Conservation (phyloP, 345 rosid genomes). For the Citrus sp. region DNA sequence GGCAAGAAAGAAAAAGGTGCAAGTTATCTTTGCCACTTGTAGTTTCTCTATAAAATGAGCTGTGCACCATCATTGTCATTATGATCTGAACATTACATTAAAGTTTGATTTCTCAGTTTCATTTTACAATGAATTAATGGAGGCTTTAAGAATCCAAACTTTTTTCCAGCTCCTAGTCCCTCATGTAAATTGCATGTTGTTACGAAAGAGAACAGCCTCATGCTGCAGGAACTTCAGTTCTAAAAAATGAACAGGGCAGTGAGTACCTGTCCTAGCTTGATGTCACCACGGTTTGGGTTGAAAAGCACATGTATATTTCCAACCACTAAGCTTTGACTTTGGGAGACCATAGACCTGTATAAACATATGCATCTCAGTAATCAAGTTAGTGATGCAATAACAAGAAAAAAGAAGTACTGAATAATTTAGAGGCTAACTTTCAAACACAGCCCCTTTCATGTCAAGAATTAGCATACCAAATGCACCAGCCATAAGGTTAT, state of each 20-base stretch:
- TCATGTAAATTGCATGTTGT: background rate
- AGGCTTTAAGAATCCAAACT: background rate
- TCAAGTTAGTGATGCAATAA: background rate
- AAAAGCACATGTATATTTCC: slow-evolving; percentile 78
- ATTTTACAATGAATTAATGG: background rate
- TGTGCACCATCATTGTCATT: background rate
- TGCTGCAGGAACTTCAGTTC: background rate
- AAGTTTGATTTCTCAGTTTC: background rate
- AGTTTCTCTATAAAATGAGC: background rate
- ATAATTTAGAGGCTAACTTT: background rate
- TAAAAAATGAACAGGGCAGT: slow-evolving; percentile 7
- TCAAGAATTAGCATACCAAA: background rate
- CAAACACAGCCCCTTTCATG: background rate
- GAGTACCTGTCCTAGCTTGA: slow-evolving; percentile 83
- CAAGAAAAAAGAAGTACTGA: background rate
- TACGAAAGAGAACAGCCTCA: background rate
- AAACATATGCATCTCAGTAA: background rate
- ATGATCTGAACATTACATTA: no score
- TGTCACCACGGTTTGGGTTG: slow-evolving; percentile 87
- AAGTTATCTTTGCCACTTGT: background rate
- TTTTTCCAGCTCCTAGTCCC: background rate
- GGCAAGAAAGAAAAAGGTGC: background rate
- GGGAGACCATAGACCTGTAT: slow-evolving; percentile 32
- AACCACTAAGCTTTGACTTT: slow-evolving; percentile 52
- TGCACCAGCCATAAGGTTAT: background rate